Percentiles rank a stretch among this genome's conserved stretches.
phyloP scores from a whole-genome alignment of 345 rosid genomes.

The Firmiana major region DNA sequence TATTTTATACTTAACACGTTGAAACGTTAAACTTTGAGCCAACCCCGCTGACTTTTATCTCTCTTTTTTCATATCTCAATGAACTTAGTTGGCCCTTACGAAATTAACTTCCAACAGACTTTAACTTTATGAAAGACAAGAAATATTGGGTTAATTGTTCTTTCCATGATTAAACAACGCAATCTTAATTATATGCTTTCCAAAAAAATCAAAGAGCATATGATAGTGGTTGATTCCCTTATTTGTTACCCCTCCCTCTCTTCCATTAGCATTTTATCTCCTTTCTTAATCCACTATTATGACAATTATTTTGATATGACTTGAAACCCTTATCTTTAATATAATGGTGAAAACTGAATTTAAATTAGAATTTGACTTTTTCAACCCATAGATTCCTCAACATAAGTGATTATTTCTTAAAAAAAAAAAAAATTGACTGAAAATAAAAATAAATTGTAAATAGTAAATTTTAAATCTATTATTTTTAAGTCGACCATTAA shows the following conservation, averaged over 20 bases:
- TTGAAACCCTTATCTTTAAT: neutral
- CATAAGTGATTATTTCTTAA: neutral
- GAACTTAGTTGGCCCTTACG: neutral
- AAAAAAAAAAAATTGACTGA: too few species aligned
- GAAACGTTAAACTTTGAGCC: too few species aligned
- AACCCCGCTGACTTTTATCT: too few species aligned
- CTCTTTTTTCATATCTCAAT: slow-evolving; percentile 7
- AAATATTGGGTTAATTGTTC: neutral
- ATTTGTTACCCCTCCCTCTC: neutral
- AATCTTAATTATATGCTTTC: neutral
- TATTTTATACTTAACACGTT: too few species aligned
- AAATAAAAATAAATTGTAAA: too few species aligned
- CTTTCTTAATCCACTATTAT: neutral
- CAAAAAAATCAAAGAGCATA: too few species aligned
- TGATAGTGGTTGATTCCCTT: neutral
- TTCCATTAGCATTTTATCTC: neutral
- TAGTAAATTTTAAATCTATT: too few species aligned
- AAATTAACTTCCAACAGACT: neutral
- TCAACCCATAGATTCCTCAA: neutral
- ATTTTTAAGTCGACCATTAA: too few species aligned
- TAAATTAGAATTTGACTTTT: neutral
- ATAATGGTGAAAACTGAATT: neutral
- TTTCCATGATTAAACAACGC: neutral
- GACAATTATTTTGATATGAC: neutral
- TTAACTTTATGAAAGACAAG: neutral